Conservation (phyloP, 805 yeast species). For the Myxozyma nipponensis region DNA sequence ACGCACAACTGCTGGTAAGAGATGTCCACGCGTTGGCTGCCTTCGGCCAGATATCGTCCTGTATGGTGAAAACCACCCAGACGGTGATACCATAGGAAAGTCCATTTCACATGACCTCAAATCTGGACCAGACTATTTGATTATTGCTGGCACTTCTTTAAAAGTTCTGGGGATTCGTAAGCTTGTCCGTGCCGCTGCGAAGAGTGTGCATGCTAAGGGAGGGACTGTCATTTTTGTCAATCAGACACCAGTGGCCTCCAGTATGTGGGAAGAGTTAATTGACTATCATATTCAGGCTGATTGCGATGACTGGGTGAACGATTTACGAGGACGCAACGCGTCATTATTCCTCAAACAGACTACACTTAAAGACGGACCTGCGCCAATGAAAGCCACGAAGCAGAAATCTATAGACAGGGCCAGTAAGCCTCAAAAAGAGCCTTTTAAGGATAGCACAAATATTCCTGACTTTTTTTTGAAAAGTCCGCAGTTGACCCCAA, state of each 20-base stretch:
- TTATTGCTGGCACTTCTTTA: slow-evolving; percentile 91
- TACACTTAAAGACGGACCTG: slow-evolving; percentile 6
- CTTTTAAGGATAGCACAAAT: background rate
- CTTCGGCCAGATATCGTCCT: slow-evolving; percentile 86
- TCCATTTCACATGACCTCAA: slow-evolving; percentile 62
- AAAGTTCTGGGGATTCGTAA: slow-evolving; percentile 86
- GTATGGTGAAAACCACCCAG: slow-evolving; percentile 93
- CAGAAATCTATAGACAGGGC: background rate
- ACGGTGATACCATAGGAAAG: slow-evolving; percentile 69
- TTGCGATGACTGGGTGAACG: slow-evolving; percentile 75
- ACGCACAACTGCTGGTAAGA: slow-evolving; percentile 64
- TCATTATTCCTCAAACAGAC: slow-evolving; percentile 45
- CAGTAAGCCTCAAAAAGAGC: too few relatives aligned
- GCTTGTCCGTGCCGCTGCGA: slow-evolving; percentile 65
- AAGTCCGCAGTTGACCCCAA: background rate
- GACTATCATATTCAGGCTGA: slow-evolving; percentile 78
- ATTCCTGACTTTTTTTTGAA: too few relatives aligned
- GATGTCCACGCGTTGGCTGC: slow-evolving; percentile 70
- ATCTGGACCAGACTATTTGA: slow-evolving; percentile 64
- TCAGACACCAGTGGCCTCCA: slow-evolving; percentile 44
- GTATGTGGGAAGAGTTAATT: slow-evolving; percentile 64
- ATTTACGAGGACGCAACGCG: slow-evolving; percentile 53
- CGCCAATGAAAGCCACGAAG: slow-evolving; percentile 1
- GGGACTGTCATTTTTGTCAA: slow-evolving; percentile 79
- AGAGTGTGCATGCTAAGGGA: slow-evolving; percentile 67